These are phyloP conservation scores for Nothophytophthora sp. DNA, from an alignment of 352 stramenopile species.

Conservation along the genomic window DNA sequence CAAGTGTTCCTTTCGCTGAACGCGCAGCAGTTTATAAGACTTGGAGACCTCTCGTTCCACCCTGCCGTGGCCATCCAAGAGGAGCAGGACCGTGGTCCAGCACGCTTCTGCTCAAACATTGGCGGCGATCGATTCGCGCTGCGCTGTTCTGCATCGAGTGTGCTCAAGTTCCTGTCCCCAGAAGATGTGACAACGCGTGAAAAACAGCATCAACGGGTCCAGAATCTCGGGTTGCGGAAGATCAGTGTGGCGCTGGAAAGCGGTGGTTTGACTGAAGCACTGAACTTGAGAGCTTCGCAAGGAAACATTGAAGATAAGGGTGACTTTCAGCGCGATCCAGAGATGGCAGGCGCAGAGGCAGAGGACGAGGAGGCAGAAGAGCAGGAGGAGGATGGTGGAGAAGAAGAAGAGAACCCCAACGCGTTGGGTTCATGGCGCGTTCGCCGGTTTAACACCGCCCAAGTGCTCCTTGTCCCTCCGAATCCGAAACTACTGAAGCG, in stretches of 20 bases:
- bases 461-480: conserved; percentile 42
- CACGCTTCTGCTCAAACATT: conserved; percentile 67
- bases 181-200: conserved; percentile 50
- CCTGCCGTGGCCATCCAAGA: conserved; percentile 54
- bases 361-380: not conserved
- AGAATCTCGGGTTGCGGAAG: conserved; percentile 23
- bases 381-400: not conserved
- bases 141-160: conserved; percentile 52
- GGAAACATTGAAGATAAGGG: not conserved
- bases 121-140: conserved; percentile 55
- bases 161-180: conserved; percentile 41
- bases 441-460: conserved; percentile 39
- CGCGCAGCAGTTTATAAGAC: conserved; percentile 68
- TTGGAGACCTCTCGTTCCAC: conserved; percentile 61
- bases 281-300: not conserved
- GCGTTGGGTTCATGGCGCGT: conserved; percentile 31
- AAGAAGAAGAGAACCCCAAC: not conserved
- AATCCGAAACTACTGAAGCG: conserved; percentile 36
- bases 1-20: conserved; percentile 71
- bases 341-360: not conserved
- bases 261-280: not conserved
- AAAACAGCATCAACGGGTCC: conserved; percentile 25
- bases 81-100: conserved; percentile 23
- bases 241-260: conserved; percentile 13
- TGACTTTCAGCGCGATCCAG: not conserved